Evolutionary conservation across 2,329 filamentous ascomycete species (phyloP).

Genomic region (Fusarium sterilihyphosum): DNA sequence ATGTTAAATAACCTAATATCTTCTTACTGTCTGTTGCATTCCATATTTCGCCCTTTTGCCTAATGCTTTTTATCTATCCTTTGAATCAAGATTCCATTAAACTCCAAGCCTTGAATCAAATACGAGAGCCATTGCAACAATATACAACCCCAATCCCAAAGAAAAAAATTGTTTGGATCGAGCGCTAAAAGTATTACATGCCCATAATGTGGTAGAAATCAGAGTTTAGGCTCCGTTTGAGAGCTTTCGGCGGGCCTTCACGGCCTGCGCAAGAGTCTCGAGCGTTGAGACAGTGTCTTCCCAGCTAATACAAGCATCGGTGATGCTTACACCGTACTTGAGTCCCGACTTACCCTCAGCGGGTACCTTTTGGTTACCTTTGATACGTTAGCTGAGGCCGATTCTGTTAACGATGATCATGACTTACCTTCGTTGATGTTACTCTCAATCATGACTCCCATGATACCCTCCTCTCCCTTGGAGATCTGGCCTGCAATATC

Average conservation of each 20-base stretch:
- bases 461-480: constrained; percentile 84
- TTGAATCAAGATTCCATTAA: constrained; percentile 36
- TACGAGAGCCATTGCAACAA: constrained; percentile 23
- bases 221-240: constrained; percentile 35
- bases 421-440: constrained; percentile 88
- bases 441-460: constrained; percentile 99
- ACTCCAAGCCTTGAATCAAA: constrained; percentile 40
- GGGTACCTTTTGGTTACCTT: constrained; percentile 88
- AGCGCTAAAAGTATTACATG: neutral
- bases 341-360: constrained; percentile 84
- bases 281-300: constrained; percentile 86
- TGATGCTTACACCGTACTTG: constrained; percentile 95
- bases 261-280: constrained; percentile 79
- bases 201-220: neutral
- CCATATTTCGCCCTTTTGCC: constrained; percentile 1
- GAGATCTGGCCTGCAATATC: constrained; percentile 85
- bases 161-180: constrained; percentile 1
- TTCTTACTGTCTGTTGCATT: neutral
- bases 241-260: constrained; percentile 66
- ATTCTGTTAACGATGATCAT: neutral
- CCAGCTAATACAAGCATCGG: constrained; percentile 97
- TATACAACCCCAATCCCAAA: constrained; percentile 10
- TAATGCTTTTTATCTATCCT: constrained; percentile 39
- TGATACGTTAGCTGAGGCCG: constrained; percentile 40
- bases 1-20: neutral